Base-by-base conservation (phyloP, 73 alveolate genomes). In the Paramecium tetraurelia region DNA sequence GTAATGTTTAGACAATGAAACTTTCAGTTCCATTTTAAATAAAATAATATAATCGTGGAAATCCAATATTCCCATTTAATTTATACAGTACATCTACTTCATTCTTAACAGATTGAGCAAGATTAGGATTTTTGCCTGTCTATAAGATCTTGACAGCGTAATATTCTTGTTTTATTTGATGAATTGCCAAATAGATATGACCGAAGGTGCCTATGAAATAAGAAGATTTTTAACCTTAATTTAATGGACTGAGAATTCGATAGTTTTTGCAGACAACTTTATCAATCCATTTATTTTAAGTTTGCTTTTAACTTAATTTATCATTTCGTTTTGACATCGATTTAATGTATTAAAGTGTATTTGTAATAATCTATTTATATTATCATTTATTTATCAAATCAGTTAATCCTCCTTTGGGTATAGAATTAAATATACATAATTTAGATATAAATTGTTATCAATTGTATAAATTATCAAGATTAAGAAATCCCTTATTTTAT, bases 1-100 rank as follows among this genome's bases (percentile, higher is more conserved):
- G 69, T 36, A 96, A 88, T 0, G 86, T 71, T 40, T 71, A 71
- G 7, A 71, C 86, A 2, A 71, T 33, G 21, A 24, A 11, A 71
- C 86, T 71, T 7, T 71, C 27, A 27, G 58, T 71, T 24, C 31
- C 31, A 24, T 71, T 40, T 27, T 71, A 71, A 27, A 71, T 35
- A 24, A 71, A 71, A 33, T 71, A 71, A 27, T 31, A 35, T 7
- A 71, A 40, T 2, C 86, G 4, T 4, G 86, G 86, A 33, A 71
- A 71, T 71, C 86, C 86, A 24, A 40, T 7, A 31, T 31, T 8
- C 7, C 86, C 86, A 71, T 71, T 71, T 40, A 71, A 35, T 29
- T 71, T 71, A 71, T 27, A 71, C 29, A 71, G 11, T 18, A 71
- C 86, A 5, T 71, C 86, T 6, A 40, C 86, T 33, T 71, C 86